Evolutionary conservation across 2,329 filamentous ascomycete species (phyloP), one percentile per base, ranked within the genome.

Genomic region (Pseudogymnoascus sp.): DNA sequence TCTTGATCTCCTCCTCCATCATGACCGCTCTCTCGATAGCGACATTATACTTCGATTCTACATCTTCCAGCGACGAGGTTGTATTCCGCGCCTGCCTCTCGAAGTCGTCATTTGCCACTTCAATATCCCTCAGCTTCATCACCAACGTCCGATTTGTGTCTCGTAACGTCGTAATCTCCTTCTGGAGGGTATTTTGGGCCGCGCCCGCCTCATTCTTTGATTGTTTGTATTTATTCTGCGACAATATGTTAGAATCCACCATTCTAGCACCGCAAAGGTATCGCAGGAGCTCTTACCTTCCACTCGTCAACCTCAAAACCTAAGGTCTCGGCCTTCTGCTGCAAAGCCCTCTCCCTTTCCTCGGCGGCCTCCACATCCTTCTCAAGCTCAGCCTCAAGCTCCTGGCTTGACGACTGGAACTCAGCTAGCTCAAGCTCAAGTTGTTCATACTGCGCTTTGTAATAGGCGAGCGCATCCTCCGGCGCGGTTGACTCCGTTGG

Each of bases 101-200:
- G 72, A 93, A 97, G 74, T 99, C 94, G 79, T 99, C 94, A 76
- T 97, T 99, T 72, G 90, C 91, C 61, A 99, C 94, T 75, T 99
- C 94, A 68, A 93, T 96, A 73, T 99, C 94, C 67, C 94, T 87
- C 62, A 99, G 78, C 74, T 83, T 90, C 65, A 96, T 79, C 69
- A 94, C 89, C 64, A 97, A 76, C 3, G 87, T 86, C 66, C 94
- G 82, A 74, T 91, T 95, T 57, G 85, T 74, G 66, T 99, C 92
- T 70, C 94, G 88, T 68, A 99, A 81, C 7, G 83, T 88, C 6
- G 94, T 99, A 69, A 99, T 92, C 74, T 99, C 94, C 75, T 97
- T 97, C 75, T 99, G 92, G 60, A 99, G 81, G 3, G 81, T 79
- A 70, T 88, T 92, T 71, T 97, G 94, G 61, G 90, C 91, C 59